Evolutionary conservation across 805 yeast genomes (phyloP).

Genomic region (Brettanomyces bruxellensis): DNA sequence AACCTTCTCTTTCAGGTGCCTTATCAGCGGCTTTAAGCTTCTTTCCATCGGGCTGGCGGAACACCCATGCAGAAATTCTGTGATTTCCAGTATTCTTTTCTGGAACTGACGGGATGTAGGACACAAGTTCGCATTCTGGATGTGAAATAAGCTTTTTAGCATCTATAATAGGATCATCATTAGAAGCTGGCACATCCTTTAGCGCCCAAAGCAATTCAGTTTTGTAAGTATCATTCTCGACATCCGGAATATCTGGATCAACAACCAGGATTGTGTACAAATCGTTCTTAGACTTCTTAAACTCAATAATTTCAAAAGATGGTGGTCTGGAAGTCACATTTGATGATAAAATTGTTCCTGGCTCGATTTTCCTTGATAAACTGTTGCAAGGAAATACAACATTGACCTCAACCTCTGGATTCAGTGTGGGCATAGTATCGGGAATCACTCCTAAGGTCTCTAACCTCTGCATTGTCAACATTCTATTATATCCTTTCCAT

Average conservation of each 20-base stretch:
- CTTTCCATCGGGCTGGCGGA: conserved; percentile 47
- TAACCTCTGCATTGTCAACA: conserved; percentile 84
- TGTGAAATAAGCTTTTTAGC: conserved; percentile 28
- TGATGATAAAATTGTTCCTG: conserved; percentile 70
- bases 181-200: conserved; percentile 51
- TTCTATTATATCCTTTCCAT: conserved; percentile 65
- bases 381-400: conserved; percentile 62
- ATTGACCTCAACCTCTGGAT: conserved; percentile 68
- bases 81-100: conserved; percentile 82
- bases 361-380: conserved; percentile 62
- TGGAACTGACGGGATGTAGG: conserved; percentile 77
- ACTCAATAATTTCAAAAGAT: conserved; percentile 67
- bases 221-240: conserved; percentile 54
- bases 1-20: conserved; percentile 34
- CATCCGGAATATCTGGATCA: conserved; percentile 87
- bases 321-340: conserved; percentile 71
- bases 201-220: conserved; percentile 76
- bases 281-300: conserved; percentile 40
- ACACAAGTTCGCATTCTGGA: conserved; percentile 37
- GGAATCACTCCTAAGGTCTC: conserved; percentile 84
- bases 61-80: conserved; percentile 84
- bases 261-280: conserved; percentile 73
- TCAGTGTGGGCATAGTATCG: conserved; percentile 85
- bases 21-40: conserved; percentile 15
- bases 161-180: conserved; percentile 48